Conservation (phyloP, 257 asterid species). For the Ilex asprella region DNA sequence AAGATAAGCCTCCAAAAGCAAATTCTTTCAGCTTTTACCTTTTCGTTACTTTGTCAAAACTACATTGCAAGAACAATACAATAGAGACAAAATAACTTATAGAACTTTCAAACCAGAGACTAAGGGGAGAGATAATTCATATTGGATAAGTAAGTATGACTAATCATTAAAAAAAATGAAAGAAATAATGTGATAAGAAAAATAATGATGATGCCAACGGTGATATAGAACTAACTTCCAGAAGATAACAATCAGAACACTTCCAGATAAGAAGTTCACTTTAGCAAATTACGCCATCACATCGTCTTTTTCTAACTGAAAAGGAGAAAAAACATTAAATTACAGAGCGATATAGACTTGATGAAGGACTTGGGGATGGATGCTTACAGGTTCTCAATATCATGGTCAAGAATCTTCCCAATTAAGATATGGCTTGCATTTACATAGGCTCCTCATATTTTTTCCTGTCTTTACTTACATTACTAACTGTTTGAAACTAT, state of each 20-base stretch:
- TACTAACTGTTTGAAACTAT: too few relatives aligned
- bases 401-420: slow-evolving; percentile 88
- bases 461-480: too few relatives aligned
- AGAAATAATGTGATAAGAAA: not conserved
- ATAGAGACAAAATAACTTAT: not conserved
- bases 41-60: too few relatives aligned
- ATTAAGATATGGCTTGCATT: slow-evolving; percentile 27
- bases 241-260: slow-evolving; percentile 16
- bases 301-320: slow-evolving; percentile 15
- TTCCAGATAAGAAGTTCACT: not conserved
- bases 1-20: too few relatives aligned
- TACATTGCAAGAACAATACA: too few relatives aligned
- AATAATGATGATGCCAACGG: not conserved
- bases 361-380: slow-evolving; percentile 85
- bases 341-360: slow-evolving; percentile 70
- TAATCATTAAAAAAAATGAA: slow-evolving; percentile 2
- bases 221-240: not conserved
- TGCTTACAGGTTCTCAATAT: slow-evolving; percentile 83
- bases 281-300: slow-evolving; percentile 8
- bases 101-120: not conserved
- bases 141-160: slow-evolving; percentile 32
- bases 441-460: not conserved
- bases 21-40: too few relatives aligned
- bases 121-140: not conserved
- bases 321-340: slow-evolving; percentile 14